phyloP scores from a whole-genome alignment of 1,284 basidiomycete species.

The Phylloboletellus chloephorus region DNA sequence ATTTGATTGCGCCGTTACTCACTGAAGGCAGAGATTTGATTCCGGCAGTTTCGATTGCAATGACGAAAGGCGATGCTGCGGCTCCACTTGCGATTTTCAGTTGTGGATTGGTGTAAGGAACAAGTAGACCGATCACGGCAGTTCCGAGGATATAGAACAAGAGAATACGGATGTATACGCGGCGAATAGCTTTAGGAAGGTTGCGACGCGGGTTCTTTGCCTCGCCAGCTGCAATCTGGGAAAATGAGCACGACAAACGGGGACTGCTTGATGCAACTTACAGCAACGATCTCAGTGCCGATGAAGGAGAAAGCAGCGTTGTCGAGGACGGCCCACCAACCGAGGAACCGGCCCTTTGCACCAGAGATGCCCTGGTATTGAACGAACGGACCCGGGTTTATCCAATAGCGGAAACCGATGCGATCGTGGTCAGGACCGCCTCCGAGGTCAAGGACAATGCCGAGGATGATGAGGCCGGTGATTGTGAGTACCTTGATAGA shows the following conservation, averaged over 20 bases:
- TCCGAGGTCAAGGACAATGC: constrained; percentile 49
- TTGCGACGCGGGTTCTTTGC: constrained; percentile 49
- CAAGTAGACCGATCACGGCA: constrained; percentile 59
- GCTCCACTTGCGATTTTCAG: constrained; percentile 42
- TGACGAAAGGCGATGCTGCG: constrained; percentile 69
- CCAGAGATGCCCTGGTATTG: constrained; percentile 43
- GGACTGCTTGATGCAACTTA: constrained; percentile 36
- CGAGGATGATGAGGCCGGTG: constrained; percentile 40
- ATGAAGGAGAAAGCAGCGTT: constrained; percentile 73
- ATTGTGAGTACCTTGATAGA: constrained; percentile 66
- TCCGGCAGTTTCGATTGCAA: constrained; percentile 57
- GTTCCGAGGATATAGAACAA: constrained; percentile 54
- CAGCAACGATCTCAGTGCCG: constrained; percentile 73
- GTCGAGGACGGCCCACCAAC: constrained; percentile 48
- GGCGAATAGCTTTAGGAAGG: constrained; percentile 55
- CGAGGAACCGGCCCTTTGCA: constrained; percentile 46
- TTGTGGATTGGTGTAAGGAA: constrained; percentile 47
- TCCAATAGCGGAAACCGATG: constrained; percentile 48
- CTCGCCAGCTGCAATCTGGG: constrained; percentile 62
- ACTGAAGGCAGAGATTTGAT: constrained; percentile 58
- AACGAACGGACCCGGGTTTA: constrained; percentile 52
- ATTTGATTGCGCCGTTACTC: background rate
- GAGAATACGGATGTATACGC: constrained; percentile 65
- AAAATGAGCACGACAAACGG: constrained; percentile 8
- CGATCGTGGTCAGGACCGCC: constrained; percentile 52